These are phyloP conservation scores for Lactarius tabidus DNA, from an alignment of 768 basidiomycete species.

Conservation along the genomic window DNA sequence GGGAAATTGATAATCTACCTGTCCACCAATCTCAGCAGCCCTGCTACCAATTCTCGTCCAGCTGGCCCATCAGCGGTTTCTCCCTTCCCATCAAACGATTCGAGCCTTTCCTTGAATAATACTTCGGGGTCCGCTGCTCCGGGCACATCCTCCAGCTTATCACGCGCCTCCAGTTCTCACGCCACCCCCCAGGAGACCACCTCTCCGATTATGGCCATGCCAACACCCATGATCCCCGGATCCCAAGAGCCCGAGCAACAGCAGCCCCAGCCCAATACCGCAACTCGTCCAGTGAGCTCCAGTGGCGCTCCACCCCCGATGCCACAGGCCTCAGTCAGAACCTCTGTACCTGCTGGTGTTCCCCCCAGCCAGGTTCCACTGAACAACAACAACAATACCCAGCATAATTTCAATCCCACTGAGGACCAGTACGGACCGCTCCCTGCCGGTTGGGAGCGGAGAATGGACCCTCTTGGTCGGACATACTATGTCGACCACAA, in stretches of 20 bases:
- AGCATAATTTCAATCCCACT: conserved; percentile 81
- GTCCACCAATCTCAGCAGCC: conserved; percentile 83
- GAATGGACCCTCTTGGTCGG: conserved; percentile 91
- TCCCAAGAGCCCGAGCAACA: conserved; percentile 31
- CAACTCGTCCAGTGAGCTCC: conserved; percentile 38
- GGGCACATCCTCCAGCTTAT: conserved; percentile 41
- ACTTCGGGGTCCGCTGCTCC: conserved; percentile 36
- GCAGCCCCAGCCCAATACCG: conserved; percentile 27
- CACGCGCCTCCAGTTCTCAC: conserved; percentile 66
- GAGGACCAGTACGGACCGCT: conserved; percentile 92
- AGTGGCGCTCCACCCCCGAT: conserved; percentile 29
- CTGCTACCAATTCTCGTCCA: conserved; percentile 80
- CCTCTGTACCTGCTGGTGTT: conserved; percentile 37
- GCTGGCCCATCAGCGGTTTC: conserved; percentile 50
- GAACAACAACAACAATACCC: conserved; percentile 23
- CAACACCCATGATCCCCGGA: conserved; percentile 37
- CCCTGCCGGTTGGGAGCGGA: conserved; percentile 92
- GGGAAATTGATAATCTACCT: conserved; percentile 97
- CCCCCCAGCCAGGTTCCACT: conserved; percentile 31
- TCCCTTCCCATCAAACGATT: conserved; percentile 52
- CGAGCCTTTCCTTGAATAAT: conserved; percentile 54
- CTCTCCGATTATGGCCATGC: conserved; percentile 22
- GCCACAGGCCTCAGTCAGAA: conserved; percentile 25
- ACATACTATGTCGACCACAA: conserved; percentile 99
- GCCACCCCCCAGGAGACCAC: conserved; percentile 46